Evolutionary conservation across 2,329 filamentous ascomycete species (phyloP).

Genomic region (Cercospora sojina): DNA sequence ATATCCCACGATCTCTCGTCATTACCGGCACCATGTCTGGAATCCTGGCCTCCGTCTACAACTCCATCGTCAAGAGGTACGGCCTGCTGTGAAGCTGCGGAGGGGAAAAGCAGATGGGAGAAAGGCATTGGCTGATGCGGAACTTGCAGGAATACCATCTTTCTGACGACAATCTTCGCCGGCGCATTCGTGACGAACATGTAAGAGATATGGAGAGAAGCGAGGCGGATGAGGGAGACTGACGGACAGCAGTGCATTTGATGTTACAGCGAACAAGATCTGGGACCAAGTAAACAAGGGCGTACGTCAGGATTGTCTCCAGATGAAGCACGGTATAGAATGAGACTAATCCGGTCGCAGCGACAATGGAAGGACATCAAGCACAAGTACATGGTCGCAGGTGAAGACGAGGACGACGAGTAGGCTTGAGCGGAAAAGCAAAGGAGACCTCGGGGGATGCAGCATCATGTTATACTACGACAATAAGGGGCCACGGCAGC

Average conservation of each 20-base stretch:
- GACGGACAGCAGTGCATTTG: slow-evolving; percentile 66
- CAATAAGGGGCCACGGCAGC: background rate
- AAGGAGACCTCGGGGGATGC: background rate
- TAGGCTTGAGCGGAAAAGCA: slow-evolving; percentile 41
- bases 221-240: slow-evolving; percentile 15
- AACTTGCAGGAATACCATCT: slow-evolving; percentile 83
- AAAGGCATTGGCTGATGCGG: slow-evolving; percentile 45
- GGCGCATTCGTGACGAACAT: slow-evolving; percentile 90
- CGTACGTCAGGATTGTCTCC: slow-evolving; percentile 58
- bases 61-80: slow-evolving; percentile 41
- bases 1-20: background rate
- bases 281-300: slow-evolving; percentile 92
- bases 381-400: slow-evolving; percentile 67
- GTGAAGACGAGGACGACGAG: slow-evolving; percentile 54
- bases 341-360: slow-evolving; percentile 52
- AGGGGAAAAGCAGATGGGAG: background rate
- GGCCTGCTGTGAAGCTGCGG: background rate
- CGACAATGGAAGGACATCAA: slow-evolving; percentile 99
- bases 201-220: slow-evolving; percentile 53
- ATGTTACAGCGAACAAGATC: slow-evolving; percentile 75
- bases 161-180: slow-evolving; percentile 82
- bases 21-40: slow-evolving; percentile 52
- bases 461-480: slow-evolving; percentile 13
- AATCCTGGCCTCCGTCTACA: slow-evolving; percentile 58
- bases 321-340: background rate